Evolutionary conservation across 208 protist genomes (phyloP), one percentile per base, ranked within the genome.

Genomic region (Crithidia brevicula): DNA sequence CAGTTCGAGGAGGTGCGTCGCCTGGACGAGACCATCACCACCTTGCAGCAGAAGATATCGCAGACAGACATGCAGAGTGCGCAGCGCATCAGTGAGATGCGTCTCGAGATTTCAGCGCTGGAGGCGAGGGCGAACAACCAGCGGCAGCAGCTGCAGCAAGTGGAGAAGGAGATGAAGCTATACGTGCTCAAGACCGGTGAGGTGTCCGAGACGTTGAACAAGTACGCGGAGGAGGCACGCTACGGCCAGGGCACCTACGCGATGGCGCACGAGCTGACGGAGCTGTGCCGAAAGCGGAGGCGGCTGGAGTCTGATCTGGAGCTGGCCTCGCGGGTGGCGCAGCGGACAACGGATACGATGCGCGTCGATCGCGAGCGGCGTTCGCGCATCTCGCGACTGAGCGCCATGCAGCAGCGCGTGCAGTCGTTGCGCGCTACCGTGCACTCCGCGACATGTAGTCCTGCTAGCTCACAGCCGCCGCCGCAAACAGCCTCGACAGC

Each of bases 31-130:
- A 58, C 66, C 18, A 84, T 89, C 25, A 72, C 80, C 16, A 40
- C 59, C 9, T 54, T 86, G 36, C 82, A 89, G 60, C 81, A 88
- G 49, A 63, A 81, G 28, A 67, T 81, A 11, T 72, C 78, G 52
- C 86, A 89, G 49, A 74, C 71, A 25, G 81, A 92, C 28, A 72
- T 92, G 63, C 69, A 84, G 52, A 76, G 62, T 47, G 79, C 74
- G 33, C 89, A 89, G 36, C 78, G 72, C 47, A 85, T 93, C 23
- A 82, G 78, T 36, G 84, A 86, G 63, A 92, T 95, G 61, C 79
- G 85, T 20, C 67, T 91, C 18, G 85, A 95, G 62, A 84, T 92
- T 43, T 77, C 85, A 43, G 59, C 86, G 6, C 71, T 91, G 11
- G 85, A 92, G 78, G 82, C 77, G 20, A 77, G 75, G 58, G 65